phyloP scores from a whole-genome alignment of 768 basidiomycete species.

The Hypsizygus marmoreus region DNA sequence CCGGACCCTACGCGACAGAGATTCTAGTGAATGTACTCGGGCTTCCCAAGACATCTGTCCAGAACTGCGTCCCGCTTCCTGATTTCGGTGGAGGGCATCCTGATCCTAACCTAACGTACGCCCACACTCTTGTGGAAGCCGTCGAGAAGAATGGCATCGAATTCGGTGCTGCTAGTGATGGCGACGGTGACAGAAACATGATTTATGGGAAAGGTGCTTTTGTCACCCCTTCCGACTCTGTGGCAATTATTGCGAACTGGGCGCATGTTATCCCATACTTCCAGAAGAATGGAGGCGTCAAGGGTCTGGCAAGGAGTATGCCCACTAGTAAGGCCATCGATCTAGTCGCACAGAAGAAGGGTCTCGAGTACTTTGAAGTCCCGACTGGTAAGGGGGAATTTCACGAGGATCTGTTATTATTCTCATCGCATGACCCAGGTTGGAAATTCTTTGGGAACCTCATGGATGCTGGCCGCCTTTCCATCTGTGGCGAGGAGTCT shows the following conservation, averaged over 20 bases:
- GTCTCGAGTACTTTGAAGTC: conserved; percentile 91
- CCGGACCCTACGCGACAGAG: conserved; percentile 91
- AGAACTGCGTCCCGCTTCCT: conserved; percentile 89
- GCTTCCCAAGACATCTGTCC: conserved; percentile 76
- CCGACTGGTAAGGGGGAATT: conserved; percentile 79
- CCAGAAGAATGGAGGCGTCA: conserved; percentile 83
- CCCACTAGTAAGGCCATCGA: conserved; percentile 97
- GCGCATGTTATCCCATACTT: conserved; percentile 91
- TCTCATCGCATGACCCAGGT: conserved; percentile 47
- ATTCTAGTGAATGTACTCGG: conserved; percentile 85
- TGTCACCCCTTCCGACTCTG: conserved; percentile 96
- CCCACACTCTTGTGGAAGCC: conserved; percentile 87
- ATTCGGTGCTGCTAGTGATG: conserved; percentile 97
- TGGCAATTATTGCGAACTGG: conserved; percentile 99
- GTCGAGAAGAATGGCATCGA: conserved; percentile 86
- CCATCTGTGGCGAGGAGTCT: conserved; percentile 98
- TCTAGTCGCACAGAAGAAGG: conserved; percentile 92
- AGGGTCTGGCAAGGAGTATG: conserved; percentile 96
- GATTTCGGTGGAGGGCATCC: conserved; percentile 99
- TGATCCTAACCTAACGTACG: conserved; percentile 98
- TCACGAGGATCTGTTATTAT: neutral
- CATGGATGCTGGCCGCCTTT: conserved; percentile 97
- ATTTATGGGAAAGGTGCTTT: conserved; percentile 98
- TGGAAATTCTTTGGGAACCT: conserved; percentile 99
- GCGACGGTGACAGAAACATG: conserved; percentile 99